Evolutionary conservation across 257 asterid species (phyloP), one percentile per base, ranked within the genome.

Genomic region (Orobanche coerulescens): DNA sequence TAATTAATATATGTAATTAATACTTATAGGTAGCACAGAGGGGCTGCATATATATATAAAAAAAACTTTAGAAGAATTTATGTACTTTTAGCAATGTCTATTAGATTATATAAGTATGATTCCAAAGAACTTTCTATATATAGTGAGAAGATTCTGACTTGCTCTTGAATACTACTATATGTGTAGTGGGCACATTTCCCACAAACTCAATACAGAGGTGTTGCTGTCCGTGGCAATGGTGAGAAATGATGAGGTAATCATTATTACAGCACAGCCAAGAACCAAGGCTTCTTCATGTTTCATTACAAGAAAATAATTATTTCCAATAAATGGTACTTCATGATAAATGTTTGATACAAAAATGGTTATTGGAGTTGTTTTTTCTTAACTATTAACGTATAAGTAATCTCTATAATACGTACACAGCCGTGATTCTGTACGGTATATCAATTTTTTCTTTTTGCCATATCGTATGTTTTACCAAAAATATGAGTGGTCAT

Each of bases 101-200:
- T 18, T 25, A 5, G 4, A 18, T 5, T 6, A 20, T 5, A 4
- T 4, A 43, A 1, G n/a, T 10, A 2, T 46, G 10, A 44, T n/a
- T 10, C 22, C 6, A 49, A 56, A 2, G 22, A 33, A 64, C 0
- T 3, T 11, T 42, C 36, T 20, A 14, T 18, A 5, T 59, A 52
- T 13, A 28, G 16, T 26, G n/a, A 20, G 11, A 20, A 59, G 57
- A 47, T 51, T 39, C 28, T 58, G 25, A 55, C 40, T 13, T 1
- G 1, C 3, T 31, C 54, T 42, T 50, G 15, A 58, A 51, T 61
- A 50, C 68, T 40, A 25, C 18, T 43, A 13, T 4, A 50, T 39
- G 26, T 69, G 13, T 46, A 88, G 96, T 88, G 96, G 96, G 92
- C 96, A 10, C 83, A 78, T 55, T 74, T 68, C 65, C 94, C 95